Evolutionary conservation across 2,329 filamentous ascomycete genomes (phyloP).

Genomic region (Pseudocercospora ulei): DNA sequence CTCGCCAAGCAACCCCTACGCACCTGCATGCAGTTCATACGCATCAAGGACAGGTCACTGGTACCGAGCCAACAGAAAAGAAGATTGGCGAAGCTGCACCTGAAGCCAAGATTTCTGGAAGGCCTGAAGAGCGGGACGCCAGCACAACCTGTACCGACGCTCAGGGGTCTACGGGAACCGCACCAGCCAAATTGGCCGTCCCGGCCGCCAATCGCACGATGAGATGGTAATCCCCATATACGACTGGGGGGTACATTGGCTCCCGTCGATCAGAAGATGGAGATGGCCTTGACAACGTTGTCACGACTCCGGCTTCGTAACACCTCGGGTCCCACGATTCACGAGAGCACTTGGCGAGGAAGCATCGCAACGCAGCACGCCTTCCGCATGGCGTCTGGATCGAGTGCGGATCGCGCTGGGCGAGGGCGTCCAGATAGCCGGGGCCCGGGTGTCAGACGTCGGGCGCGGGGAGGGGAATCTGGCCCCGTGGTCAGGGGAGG

Average conservation of each 20-base stretch:
- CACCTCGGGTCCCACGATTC: conserved; percentile 26
- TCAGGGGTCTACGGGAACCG: not conserved
- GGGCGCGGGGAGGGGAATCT: conserved; percentile 41
- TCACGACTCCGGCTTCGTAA: conserved; percentile 36
- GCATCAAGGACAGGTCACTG: not conserved
- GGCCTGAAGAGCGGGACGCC: conserved; percentile 12
- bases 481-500: conserved; percentile 16
- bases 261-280: conserved; percentile 41
- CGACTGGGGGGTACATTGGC: conserved; percentile 31
- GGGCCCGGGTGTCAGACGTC: conserved; percentile 43
- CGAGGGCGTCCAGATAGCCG: conserved; percentile 46
- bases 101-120: conserved; percentile 27
- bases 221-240: conserved; percentile 24
- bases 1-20: not conserved
- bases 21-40: conserved; percentile 38
- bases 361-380: conserved; percentile 7
- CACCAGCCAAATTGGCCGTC: conserved; percentile 33
- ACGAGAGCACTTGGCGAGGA: not conserved
- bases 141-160: not conserved
- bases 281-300: too few relatives aligned
- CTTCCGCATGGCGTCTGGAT: conserved; percentile 37
- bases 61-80: conserved; percentile 25
- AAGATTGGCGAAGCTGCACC: conserved; percentile 23
- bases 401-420: conserved; percentile 40
- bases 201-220: conserved; percentile 28